Percentiles rank a stretch among this genome's conserved stretches.
Evolutionary conservation across 2,329 filamentous ascomycete species (phyloP).

Genomic region (Hyphodiscus sp.): DNA sequence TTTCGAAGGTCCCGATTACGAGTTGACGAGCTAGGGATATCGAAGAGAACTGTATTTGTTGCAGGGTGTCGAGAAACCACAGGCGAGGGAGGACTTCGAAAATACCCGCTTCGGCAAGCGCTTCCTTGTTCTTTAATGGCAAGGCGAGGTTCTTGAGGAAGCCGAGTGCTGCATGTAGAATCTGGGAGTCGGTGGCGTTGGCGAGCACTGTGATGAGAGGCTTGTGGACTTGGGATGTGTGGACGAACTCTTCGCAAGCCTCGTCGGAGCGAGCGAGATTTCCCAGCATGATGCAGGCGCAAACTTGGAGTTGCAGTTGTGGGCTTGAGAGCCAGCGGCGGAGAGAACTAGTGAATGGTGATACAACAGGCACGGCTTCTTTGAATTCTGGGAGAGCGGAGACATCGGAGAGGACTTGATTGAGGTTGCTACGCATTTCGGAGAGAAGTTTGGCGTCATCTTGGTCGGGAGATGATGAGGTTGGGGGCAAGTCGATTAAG

Average conservation of each 20-base stretch:
- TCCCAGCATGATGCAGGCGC: conserved; percentile 54
- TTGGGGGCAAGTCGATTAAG: conserved; percentile 12
- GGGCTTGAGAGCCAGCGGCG: conserved; percentile 40
- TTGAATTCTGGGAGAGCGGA: conserved; percentile 44
- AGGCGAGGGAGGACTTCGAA: conserved; percentile 47
- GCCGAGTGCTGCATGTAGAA: conserved; percentile 50
- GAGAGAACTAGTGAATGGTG: conserved; percentile 37
- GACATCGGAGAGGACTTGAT: conserved; percentile 44
- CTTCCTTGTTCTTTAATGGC: conserved; percentile 46
- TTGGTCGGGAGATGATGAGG: conserved; percentile 21
- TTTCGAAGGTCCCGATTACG: conserved; percentile 44
- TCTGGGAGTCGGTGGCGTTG: conserved; percentile 39
- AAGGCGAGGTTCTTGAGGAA: conserved; percentile 62
- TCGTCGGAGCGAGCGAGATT: conserved; percentile 56
- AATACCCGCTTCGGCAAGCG: conserved; percentile 40
- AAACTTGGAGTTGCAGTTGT: conserved; percentile 43
- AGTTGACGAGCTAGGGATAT: conserved; percentile 53
- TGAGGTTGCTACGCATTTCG: conserved; percentile 43
- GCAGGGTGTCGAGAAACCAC: conserved; percentile 45
- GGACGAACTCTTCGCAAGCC: conserved; percentile 44
- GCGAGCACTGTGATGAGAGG: conserved; percentile 42
- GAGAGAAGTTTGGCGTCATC: conserved; percentile 44
- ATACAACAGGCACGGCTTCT: conserved; percentile 36
- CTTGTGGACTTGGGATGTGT: conserved; percentile 36
- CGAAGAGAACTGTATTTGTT: conserved; percentile 54